Evolutionary conservation across 1,284 basidiomycete species (phyloP), one percentile per base, ranked within the genome.

Genomic region (Rhizoctonia solani): DNA sequence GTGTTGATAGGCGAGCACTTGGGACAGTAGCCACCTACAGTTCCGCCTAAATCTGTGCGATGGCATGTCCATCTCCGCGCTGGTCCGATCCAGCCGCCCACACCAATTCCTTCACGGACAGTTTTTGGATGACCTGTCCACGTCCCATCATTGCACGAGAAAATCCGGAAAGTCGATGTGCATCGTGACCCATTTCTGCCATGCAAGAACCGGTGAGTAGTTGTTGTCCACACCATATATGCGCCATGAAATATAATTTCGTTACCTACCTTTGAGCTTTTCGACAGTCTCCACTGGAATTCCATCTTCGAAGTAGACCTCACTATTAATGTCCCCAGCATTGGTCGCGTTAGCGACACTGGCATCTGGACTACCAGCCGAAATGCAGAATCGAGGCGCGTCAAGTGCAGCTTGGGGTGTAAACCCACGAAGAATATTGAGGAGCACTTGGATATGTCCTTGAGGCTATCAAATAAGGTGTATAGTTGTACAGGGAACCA

Each of bases 371-470:
- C 84, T 84, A 21, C 90, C 92, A 2, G 92, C 85, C 21, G 92
- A 92, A 69, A 98, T 95, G 76, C 94, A 97, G 80, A 98, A 96
- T n/a, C 95, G 85, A 2, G 94, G 95, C 0, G 94, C 90, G 77
- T 98, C 96, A 42, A 97, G 82, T 5, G 93, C 87, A 4, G 90
- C 84, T 78, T 97, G 95, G 0, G 87, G 85, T 2, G 86, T 88
- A 76, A 88, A 90, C 0, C 95, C 94, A 55, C 93, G 86, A 14
- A 98, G 83, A 67, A 95, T 85, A 75, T 95, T 96, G 52, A 98
- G 78, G n/a, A 98, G 81, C 6, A 98, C 93, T 78, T 98, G 95
- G 0, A 97, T 83, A 72, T 97, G 94, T 0, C 95, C 93, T 82
- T 95, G 90, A 2, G 91, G 89, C 87, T 91, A 67, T 47, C 16